These are phyloP conservation scores for Coniochaeta pulveracea DNA, from an alignment of 2,329 filamentous ascomycete genomes.

Conservation along the genomic window DNA sequence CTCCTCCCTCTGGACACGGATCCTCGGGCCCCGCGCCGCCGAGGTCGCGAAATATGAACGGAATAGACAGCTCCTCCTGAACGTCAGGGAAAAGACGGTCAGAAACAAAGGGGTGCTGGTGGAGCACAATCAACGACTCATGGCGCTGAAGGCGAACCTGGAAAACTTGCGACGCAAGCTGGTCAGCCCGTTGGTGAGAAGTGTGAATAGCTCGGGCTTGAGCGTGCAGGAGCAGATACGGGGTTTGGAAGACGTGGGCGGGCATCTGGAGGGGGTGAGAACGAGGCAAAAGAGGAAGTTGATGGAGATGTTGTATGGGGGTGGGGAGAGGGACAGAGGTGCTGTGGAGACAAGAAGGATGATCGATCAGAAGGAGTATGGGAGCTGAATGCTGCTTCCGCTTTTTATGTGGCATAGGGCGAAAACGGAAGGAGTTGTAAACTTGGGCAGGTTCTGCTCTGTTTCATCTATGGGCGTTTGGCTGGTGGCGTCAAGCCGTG, in stretches of 20 bases:
- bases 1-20: conserved; percentile 72
- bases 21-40: conserved; percentile 65
- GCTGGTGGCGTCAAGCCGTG: too few species aligned
- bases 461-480: too few species aligned
- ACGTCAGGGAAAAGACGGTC: conserved; percentile 72
- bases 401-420: too few species aligned
- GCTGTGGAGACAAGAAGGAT: too few species aligned
- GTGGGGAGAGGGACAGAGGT: conserved; percentile 11
- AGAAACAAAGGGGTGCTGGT: conserved; percentile 79
- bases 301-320: conserved; percentile 67
- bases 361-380: too few species aligned
- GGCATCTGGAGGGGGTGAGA: conserved; percentile 64
- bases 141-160: conserved; percentile 75
- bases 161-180: conserved; percentile 76
- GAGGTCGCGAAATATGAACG: conserved; percentile 84
- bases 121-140: conserved; percentile 74
- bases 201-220: conserved; percentile 55
- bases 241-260: conserved; percentile 69
- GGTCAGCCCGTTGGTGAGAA: conserved; percentile 70
- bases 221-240: conserved; percentile 77
- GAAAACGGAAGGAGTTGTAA: too few species aligned
- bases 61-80: conserved; percentile 69
- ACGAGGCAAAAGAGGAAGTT: conserved; percentile 73
- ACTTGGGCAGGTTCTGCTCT: too few species aligned
- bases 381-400: too few species aligned